Percentiles rank a stretch among this genome's conserved stretches.
Conservation (phyloP, 371 early-diverging fungal species). For the Mucor indicus region DNA sequence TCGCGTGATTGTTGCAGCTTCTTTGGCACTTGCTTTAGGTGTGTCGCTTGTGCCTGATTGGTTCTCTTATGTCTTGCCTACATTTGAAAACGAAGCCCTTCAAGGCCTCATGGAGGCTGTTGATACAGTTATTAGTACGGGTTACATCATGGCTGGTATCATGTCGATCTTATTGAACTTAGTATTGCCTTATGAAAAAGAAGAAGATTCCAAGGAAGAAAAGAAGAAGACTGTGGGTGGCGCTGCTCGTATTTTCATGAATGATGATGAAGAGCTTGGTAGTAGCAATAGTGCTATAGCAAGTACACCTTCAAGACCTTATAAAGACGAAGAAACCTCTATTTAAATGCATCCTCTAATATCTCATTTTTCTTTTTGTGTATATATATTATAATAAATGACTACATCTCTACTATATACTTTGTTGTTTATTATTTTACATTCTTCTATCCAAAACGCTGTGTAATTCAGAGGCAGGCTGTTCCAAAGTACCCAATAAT, state of each 20-base stretch:
- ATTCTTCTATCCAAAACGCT: slow-evolving; percentile 48
- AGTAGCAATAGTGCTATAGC: slow-evolving; percentile 2
- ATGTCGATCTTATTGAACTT: slow-evolving; percentile 50
- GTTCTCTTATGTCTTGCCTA: slow-evolving; percentile 48
- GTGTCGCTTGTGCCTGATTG: slow-evolving; percentile 53
- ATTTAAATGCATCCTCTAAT: too few relatives aligned
- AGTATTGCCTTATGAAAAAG: slow-evolving; percentile 34
- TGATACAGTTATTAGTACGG: slow-evolving; percentile 50
- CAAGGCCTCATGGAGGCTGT: slow-evolving; percentile 52
- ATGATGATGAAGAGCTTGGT: neutral
- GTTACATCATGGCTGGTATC: slow-evolving; percentile 54
- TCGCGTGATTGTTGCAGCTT: slow-evolving; percentile 54
- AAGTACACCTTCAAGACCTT: too few relatives aligned
- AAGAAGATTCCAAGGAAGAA: slow-evolving; percentile 5
- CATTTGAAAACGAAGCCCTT: slow-evolving; percentile 36
- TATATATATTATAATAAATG: too few relatives aligned
- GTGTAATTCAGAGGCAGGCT: slow-evolving; percentile 44
- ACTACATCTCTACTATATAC: too few relatives aligned
- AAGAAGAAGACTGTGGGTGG: slow-evolving; percentile 5
- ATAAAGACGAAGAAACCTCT: too few relatives aligned
- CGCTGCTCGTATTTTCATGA: slow-evolving; percentile 9
- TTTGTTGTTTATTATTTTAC: slow-evolving; percentile 8
- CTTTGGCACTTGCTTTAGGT: slow-evolving; percentile 50
- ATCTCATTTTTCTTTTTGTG: too few relatives aligned
- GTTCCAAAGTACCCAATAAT: slow-evolving; percentile 48